These are phyloP conservation scores for Aspergillus chevalieri DNA, from an alignment of 2,329 filamentous ascomycete species.

Conservation along the genomic window DNA sequence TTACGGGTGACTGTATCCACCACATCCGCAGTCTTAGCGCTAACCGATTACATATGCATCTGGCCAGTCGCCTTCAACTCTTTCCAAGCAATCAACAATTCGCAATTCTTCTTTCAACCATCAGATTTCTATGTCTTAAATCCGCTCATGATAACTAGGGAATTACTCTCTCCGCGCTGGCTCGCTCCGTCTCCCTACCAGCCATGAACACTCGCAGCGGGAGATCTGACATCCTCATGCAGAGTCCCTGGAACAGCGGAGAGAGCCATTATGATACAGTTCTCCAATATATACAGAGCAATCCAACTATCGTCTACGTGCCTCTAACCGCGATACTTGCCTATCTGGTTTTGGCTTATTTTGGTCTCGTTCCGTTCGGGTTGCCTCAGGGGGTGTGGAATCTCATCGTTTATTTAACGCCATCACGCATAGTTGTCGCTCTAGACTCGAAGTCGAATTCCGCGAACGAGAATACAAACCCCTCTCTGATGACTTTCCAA, in stretches of 20 bases:
- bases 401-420: conserved; percentile 33
- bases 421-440: conserved; percentile 35
- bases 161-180: conserved; percentile 15
- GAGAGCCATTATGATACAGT: conserved; percentile 29
- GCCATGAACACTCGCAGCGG: conserved; percentile 33
- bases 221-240: conserved; percentile 24
- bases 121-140: conserved; percentile 5
- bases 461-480: conserved; percentile 36
- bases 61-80: not conserved
- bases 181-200: conserved; percentile 11
- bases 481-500: conserved; percentile 23
- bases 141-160: conserved; percentile 12
- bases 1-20: conserved; percentile 23
- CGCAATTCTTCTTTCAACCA: conserved; percentile 6
- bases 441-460: conserved; percentile 46
- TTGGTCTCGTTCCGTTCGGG: conserved; percentile 23
- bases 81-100: not conserved
- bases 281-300: conserved; percentile 20
- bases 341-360: conserved; percentile 25
- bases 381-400: conserved; percentile 33
- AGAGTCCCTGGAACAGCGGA: conserved; percentile 21
- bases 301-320: conserved; percentile 24
- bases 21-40: conserved; percentile 15
- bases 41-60: not conserved
- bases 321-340: conserved; percentile 22